A percentile compares a stretch with the other conserved stretches of the same genome.
phyloP scores from a whole-genome alignment of 305 asterid species.

The Solanum hybrid region DNA sequence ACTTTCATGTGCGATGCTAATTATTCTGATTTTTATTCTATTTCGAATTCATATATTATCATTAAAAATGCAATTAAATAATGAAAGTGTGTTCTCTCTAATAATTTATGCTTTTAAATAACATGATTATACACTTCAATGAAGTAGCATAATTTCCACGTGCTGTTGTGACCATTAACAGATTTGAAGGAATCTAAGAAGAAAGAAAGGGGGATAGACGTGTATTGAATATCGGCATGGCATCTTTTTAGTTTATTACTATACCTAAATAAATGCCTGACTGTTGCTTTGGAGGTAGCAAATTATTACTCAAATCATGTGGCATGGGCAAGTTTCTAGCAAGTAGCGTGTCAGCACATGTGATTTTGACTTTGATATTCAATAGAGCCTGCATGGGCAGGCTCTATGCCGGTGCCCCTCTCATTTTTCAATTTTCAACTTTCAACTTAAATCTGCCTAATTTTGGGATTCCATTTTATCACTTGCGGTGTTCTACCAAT shows the following conservation, averaged over 20 bases:
- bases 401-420: background rate
- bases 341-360: background rate
- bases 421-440: background rate
- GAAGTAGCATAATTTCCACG: background rate
- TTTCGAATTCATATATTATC: too few species aligned
- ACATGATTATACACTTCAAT: background rate
- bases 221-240: background rate
- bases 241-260: background rate
- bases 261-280: background rate
- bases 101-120: too few species aligned
- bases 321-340: background rate
- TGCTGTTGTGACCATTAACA: background rate
- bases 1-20: background rate
- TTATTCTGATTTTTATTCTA: background rate
- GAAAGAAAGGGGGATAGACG: background rate
- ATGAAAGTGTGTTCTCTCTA: fast-evolving
- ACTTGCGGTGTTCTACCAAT: background rate
- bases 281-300: conserved; percentile 4
- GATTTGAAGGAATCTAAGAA: background rate
- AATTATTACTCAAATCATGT: background rate
- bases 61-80: too few species aligned
- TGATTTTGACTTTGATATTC: background rate
- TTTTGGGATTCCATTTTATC: background rate
- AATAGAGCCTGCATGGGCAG: background rate
- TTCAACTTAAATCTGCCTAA: background rate